Conservation (phyloP, 2,329 filamentous ascomycete genomes). For the Rasamsonia emersonii region DNA sequence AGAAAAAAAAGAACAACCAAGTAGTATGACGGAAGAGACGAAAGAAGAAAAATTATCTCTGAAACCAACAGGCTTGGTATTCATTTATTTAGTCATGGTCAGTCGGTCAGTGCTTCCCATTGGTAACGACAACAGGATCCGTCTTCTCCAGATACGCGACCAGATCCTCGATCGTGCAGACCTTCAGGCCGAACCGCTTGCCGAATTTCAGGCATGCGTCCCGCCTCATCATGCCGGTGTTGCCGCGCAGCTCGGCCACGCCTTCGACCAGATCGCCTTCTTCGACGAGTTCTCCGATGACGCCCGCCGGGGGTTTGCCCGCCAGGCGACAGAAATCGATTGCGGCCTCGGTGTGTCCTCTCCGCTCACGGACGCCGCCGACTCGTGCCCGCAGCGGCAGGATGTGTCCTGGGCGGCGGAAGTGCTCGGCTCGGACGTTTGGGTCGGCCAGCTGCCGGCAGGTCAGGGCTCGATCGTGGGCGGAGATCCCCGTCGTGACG, state of each 20-base stretch:
- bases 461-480: slow-evolving; percentile 75
- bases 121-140: slow-evolving; percentile 35
- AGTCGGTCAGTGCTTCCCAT: slow-evolving; percentile 26
- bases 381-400: slow-evolving; percentile 70
- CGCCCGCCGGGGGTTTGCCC: slow-evolving; percentile 65
- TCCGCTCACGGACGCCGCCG: slow-evolving; percentile 71
- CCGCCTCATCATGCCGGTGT: slow-evolving; percentile 80
- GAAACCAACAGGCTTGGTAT: slow-evolving; percentile 1
- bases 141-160: slow-evolving; percentile 69
- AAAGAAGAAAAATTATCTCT: slow-evolving; percentile 6
- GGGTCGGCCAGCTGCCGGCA: slow-evolving; percentile 69
- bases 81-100: slow-evolving; percentile 3
- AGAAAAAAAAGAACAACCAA: too few species aligned
- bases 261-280: slow-evolving; percentile 68
- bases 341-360: slow-evolving; percentile 88
- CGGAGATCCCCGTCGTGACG: slow-evolving; percentile 82
- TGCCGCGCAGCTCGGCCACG: slow-evolving; percentile 53
- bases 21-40: too few species aligned
- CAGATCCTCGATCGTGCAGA: slow-evolving; percentile 91
- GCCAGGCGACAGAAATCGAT: slow-evolving; percentile 83
- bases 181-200: slow-evolving; percentile 76
- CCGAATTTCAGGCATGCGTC: slow-evolving; percentile 86
- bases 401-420: slow-evolving; percentile 82
- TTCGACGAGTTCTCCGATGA: slow-evolving; percentile 87
- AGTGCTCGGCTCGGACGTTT: slow-evolving; percentile 46